Evolutionary conservation across 148 eudicot genomes (phyloP), one percentile per base, ranked within the genome.

Genomic region (Diospyros kaki): DNA sequence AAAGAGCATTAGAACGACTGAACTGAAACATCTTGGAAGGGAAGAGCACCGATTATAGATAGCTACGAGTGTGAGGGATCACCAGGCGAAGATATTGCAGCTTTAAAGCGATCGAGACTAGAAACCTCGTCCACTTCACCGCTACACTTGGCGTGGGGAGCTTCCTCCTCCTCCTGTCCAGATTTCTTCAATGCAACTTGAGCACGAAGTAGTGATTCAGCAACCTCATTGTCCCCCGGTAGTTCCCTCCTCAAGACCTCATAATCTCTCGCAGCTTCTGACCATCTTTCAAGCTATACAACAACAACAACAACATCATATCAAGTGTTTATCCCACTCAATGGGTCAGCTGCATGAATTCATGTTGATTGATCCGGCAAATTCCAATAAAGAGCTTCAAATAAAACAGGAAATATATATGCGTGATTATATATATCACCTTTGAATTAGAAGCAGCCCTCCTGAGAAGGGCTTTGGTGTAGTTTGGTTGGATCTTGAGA

Each of bases 391-490:
- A 28, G 28, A 28, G 28, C 28, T 28, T 28, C 28, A 28, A 28
- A 28, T 28, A 28, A 28, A 28, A 28, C 28, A 0, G 28, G 28
- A 28, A 28, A 28, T 28, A 28, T 28, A 28, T 28, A 28, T 28
- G 28, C 28, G 28, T 38, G 15, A 52, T 61, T 4, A 56, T 53
- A 14, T 41, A 2, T 42, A 45, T 63, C 64, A 82, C 85, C 82
- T 82, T 82, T 17, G 75, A 82, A 76, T 82, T 78, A 45, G 85
- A 78, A 65, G 73, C 85, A 39, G 88, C 88, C 58, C 88, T 82
- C 54, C 81, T 76, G 13, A 83, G 78, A 55, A 86, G 79, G 41
- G 89, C 89, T 40, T 83, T 82, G 17, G 78, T 70, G 69, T 81
- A 83, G 67, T 74, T 78, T 73, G 86, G 89, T 28, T 77, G 81